A percentile compares a stretch with the other conserved stretches of the same genome.
Conservation (phyloP, 257 asterid genomes). For the Fraxinus pennsylvanica region DNA sequence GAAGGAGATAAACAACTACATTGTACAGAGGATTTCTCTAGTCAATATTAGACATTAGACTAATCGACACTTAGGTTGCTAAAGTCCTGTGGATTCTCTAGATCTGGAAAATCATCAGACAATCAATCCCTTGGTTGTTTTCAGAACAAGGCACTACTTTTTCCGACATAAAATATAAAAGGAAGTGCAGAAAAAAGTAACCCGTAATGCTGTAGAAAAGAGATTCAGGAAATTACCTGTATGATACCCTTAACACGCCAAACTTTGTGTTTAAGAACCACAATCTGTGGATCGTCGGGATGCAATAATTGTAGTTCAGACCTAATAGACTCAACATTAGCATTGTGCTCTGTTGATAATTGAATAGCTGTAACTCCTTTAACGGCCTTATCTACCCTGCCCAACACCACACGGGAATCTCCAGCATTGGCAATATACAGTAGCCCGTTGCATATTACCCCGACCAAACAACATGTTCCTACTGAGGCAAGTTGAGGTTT, state of each 20-base stretch:
- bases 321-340: constrained; percentile 69
- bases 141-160: background rate
- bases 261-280: constrained; percentile 78
- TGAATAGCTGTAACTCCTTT: constrained; percentile 68
- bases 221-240: constrained; percentile 52
- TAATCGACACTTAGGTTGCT: background rate
- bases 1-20: background rate
- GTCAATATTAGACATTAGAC: background rate
- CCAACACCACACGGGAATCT: constrained; percentile 87
- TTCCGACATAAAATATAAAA: background rate
- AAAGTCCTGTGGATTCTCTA: background rate
- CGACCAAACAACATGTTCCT: constrained; percentile 92
- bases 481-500: constrained; percentile 89
- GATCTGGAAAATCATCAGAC: background rate
- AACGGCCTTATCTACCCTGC: constrained; percentile 54
- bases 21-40: background rate
- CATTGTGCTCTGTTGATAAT: constrained; percentile 84
- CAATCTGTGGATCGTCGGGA: constrained; percentile 82
- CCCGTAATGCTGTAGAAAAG: background rate
- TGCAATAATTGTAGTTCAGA: constrained; percentile 70
- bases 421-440: constrained; percentile 86
- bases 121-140: background rate
- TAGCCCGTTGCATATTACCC: constrained; percentile 73
- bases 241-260: constrained; percentile 98
- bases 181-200: background rate